A percentile compares a stretch with the other conserved stretches of the same genome.
phyloP scores from a whole-genome alignment of 345 rosid genomes.

The Salix koriyanagi region DNA sequence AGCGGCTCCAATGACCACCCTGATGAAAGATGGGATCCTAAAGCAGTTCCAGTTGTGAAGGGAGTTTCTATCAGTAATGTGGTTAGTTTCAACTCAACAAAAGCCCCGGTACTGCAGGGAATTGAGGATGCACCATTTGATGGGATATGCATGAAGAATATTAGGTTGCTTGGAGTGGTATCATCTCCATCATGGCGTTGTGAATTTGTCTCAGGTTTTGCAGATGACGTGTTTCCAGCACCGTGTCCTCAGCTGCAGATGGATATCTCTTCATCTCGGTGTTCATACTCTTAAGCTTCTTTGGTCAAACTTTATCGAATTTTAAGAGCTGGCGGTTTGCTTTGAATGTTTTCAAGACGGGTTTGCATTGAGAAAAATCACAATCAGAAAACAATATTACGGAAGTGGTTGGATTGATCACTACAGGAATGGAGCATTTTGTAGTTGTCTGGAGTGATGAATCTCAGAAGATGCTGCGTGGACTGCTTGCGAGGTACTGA shows the following conservation, averaged over 20 bases:
- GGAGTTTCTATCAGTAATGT: conserved; percentile 61
- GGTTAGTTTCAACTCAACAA: conserved; percentile 64
- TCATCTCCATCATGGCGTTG: conserved; percentile 65
- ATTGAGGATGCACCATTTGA: conserved; percentile 59
- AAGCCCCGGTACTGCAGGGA: conserved; percentile 70
- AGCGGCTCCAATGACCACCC: conserved; percentile 94
- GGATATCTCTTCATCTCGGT: conserved; percentile 39
- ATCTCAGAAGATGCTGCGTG: background rate
- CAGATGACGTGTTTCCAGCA: conserved; percentile 48
- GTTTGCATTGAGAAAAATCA: conserved; percentile 1
- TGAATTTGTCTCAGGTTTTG: conserved; percentile 67
- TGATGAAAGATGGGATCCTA: conserved; percentile 74
- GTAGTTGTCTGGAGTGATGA: background rate
- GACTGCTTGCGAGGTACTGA: background rate
- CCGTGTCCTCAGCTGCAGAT: conserved; percentile 66
- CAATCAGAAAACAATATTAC: background rate
- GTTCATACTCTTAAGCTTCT: conserved; percentile 27
- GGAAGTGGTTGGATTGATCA: background rate
- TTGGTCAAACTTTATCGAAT: background rate
- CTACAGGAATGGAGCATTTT: background rate
- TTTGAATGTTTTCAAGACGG: background rate
- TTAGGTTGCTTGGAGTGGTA: conserved; percentile 52
- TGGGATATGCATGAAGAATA: conserved; percentile 72
- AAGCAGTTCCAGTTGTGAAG: conserved; percentile 68
- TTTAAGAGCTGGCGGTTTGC: background rate